Percentiles rank a stretch among this genome's conserved stretches.
Evolutionary conservation across 2,329 filamentous ascomycete species (phyloP).

Genomic region (Arachnopeziza araneosa): DNA sequence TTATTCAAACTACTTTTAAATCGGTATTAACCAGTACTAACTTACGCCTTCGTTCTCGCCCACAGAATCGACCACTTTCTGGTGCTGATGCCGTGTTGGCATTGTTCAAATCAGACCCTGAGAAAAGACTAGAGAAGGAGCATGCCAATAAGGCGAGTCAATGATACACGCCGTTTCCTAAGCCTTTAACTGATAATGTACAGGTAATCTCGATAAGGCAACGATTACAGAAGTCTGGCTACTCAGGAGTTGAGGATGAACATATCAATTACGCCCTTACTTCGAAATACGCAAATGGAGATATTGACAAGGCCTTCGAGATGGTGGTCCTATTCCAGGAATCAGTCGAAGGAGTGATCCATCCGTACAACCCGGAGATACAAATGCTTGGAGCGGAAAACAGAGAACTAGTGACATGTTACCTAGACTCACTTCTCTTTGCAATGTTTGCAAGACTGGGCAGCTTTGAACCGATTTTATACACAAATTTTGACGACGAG

Average conservation of each 20-base stretch:
- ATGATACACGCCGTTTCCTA: not conserved
- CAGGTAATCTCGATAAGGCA: constrained; percentile 48
- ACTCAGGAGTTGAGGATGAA: constrained; percentile 49
- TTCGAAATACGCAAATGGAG: constrained; percentile 59
- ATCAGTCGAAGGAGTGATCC: constrained; percentile 72
- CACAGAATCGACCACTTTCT: constrained; percentile 46
- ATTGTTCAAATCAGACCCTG: constrained; percentile 58
- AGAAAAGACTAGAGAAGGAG: constrained; percentile 51
- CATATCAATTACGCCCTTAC: constrained; percentile 59
- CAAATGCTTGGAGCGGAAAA: constrained; percentile 83
- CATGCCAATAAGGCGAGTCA: constrained; percentile 37
- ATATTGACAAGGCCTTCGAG: constrained; percentile 69
- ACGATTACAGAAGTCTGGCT: constrained; percentile 46
- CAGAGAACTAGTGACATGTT: constrained; percentile 83
- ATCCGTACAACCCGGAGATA: constrained; percentile 65
- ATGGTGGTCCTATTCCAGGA: constrained; percentile 74
- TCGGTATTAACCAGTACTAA: constrained; percentile 24
- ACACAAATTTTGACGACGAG: constrained; percentile 70
- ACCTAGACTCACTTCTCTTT: constrained; percentile 84
- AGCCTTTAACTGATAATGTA: constrained; percentile 1
- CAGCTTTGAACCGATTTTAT: constrained; percentile 89
- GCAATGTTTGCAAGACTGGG: constrained; percentile 91
- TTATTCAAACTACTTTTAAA: constrained; percentile 14
- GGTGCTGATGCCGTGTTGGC: constrained; percentile 51
- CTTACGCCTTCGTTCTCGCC: constrained; percentile 12